Conservation (phyloP, 2,329 filamentous ascomycete species). For the Nigrospora sphaerica region DNA sequence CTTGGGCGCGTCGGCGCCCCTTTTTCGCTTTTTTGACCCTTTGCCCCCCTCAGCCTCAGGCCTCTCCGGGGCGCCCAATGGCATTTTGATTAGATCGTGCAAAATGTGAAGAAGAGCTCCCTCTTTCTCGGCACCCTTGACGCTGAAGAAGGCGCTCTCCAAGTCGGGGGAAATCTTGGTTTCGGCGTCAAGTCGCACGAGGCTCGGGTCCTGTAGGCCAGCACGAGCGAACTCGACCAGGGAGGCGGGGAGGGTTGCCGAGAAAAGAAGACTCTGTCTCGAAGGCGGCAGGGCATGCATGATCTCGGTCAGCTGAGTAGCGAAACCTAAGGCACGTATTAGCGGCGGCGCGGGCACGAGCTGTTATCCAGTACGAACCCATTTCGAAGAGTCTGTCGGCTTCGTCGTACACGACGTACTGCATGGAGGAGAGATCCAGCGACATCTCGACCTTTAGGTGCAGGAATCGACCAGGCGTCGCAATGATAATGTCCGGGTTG, state of each 20-base stretch:
- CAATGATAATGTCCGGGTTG: conserved; percentile 96
- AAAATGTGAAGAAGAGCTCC: conserved; percentile 83
- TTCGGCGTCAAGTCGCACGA: conserved; percentile 87
- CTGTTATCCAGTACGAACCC: conserved; percentile 40
- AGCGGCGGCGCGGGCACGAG: too few species aligned
- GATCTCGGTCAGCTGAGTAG: conserved; percentile 87
- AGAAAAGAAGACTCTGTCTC: conserved; percentile 89
- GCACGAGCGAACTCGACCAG: conserved; percentile 94
- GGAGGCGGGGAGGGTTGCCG: conserved; percentile 87
- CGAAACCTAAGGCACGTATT: conserved; percentile 44
- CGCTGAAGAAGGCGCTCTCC: conserved; percentile 89
- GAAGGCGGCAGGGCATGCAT: conserved; percentile 76
- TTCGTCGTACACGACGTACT: conserved; percentile 96
- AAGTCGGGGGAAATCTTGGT: conserved; percentile 94
- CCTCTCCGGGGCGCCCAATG: conserved; percentile 51
- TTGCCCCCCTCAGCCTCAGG: conserved; percentile 38
- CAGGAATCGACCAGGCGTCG: conserved; percentile 90
- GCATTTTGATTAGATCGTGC: conserved; percentile 89
- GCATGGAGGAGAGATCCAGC: conserved; percentile 81
- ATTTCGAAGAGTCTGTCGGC: conserved; percentile 97
- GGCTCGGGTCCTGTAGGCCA: conserved; percentile 82
- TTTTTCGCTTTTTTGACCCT: conserved; percentile 65
- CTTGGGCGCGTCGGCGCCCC: conserved; percentile 45
- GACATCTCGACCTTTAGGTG: conserved; percentile 97
- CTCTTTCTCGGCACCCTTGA: conserved; percentile 92